A percentile compares a stretch with the other conserved stretches of the same genome.
These are phyloP conservation scores for Globisporangium orthogonon DNA, from an alignment of 352 stramenopile genomes.

Conservation along the genomic window DNA sequence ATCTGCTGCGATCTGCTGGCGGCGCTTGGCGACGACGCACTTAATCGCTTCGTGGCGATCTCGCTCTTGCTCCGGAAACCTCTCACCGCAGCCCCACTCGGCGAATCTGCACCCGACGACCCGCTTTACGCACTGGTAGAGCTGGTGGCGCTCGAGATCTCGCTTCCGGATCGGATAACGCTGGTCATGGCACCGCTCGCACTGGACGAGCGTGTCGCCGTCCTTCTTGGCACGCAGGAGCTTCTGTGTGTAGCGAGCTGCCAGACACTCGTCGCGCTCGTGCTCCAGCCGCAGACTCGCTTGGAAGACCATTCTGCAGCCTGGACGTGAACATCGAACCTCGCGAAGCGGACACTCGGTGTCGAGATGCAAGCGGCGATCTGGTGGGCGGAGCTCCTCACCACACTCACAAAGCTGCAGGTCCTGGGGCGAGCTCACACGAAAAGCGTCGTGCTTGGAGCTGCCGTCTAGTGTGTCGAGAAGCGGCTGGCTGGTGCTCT, in stretches of 20 bases:
- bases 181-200: slow-evolving; percentile 30
- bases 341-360: slow-evolving; percentile 31
- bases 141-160: slow-evolving; percentile 32
- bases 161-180: slow-evolving; percentile 25
- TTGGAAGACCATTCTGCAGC: slow-evolving; percentile 31
- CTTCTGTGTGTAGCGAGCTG: slow-evolving; percentile 24
- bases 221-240: slow-evolving; percentile 33
- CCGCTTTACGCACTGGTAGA: slow-evolving; percentile 41
- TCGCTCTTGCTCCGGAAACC: slow-evolving; percentile 29
- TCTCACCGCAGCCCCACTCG: slow-evolving; percentile 38
- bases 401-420: slow-evolving; percentile 42
- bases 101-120: slow-evolving; percentile 38
- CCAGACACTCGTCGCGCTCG: slow-evolving; percentile 31
- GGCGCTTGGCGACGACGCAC: slow-evolving; percentile 39
- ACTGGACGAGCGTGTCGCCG: slow-evolving; percentile 30
- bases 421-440: slow-evolving; percentile 17
- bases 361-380: slow-evolving; percentile 30
- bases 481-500: slow-evolving; percentile 15
- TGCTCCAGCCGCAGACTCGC: slow-evolving; percentile 24
- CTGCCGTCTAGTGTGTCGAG: slow-evolving; percentile 2
- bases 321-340: slow-evolving; percentile 34
- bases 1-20: slow-evolving; percentile 31
- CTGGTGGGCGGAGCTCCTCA: slow-evolving; percentile 31
- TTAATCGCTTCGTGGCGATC: slow-evolving; percentile 28
- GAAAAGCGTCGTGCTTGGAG: neutral